These are phyloP conservation scores for Plenodomus tracheiphilus DNA, from an alignment of 2,329 filamentous ascomycete genomes.

Conservation along the genomic window DNA sequence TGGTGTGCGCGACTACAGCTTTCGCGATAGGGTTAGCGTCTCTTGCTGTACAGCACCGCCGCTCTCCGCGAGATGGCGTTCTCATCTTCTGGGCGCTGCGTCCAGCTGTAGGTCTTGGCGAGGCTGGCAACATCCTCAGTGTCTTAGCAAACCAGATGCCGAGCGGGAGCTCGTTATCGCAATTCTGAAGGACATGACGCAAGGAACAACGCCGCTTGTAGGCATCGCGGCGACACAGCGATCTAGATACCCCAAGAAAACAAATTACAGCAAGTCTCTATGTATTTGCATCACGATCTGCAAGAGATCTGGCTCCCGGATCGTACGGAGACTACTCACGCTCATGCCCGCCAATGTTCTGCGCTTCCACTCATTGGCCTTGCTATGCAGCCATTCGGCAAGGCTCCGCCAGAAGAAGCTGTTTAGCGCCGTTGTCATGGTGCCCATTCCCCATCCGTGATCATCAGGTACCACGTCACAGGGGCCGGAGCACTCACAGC, in stretches of 20 bases:
- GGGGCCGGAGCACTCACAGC: slow-evolving; percentile 5
- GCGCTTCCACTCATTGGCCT: not conserved
- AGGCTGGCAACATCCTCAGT: slow-evolving; percentile 38
- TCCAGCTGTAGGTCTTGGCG: slow-evolving; percentile 28
- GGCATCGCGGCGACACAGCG: not conserved
- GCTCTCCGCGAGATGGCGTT: slow-evolving; percentile 35
- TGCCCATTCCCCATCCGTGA: slow-evolving; percentile 1
- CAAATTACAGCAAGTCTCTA: not conserved
- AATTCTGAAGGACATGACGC: slow-evolving; percentile 5
- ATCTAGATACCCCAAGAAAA: slow-evolving; percentile 8
- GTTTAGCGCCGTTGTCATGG: slow-evolving; percentile 14
- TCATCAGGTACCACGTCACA: slow-evolving; percentile 20
- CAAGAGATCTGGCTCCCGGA: not conserved
- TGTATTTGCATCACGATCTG: not conserved
- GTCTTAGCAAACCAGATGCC: slow-evolving; percentile 31
- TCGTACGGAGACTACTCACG: not conserved
- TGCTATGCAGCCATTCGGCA: not conserved
- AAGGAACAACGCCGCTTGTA: not conserved
- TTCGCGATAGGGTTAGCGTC: slow-evolving; percentile 27
- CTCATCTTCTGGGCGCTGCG: slow-evolving; percentile 42
- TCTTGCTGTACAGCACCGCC: slow-evolving; percentile 37
- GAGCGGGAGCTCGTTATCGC: slow-evolving; percentile 14
- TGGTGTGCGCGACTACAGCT: slow-evolving; percentile 27
- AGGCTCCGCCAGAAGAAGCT: not conserved
- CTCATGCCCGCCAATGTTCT: not conserved